Evolutionary conservation across 2,329 filamentous ascomycete species (phyloP).

Genomic region (Exutisphaerella laricina): DNA sequence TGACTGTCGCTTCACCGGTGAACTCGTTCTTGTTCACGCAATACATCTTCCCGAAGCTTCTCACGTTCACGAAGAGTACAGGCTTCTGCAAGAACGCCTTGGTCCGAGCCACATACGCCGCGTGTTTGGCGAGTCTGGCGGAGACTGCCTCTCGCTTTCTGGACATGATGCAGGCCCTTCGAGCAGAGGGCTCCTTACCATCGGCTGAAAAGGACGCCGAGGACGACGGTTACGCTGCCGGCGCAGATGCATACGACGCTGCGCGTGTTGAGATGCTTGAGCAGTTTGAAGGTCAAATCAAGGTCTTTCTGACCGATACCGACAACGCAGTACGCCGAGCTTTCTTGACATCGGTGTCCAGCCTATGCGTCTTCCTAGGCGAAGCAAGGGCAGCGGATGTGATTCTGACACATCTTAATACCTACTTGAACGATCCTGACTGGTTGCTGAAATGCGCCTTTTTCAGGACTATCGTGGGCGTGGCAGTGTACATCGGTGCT

Average conservation of each 20-base stretch:
- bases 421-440: constrained; percentile 91
- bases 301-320: constrained; percentile 78
- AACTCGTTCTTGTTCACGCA: constrained; percentile 64
- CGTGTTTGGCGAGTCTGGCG: constrained; percentile 82
- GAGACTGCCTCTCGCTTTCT: constrained; percentile 79
- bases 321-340: constrained; percentile 83
- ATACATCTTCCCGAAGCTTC: constrained; percentile 57
- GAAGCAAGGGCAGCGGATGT: constrained; percentile 90
- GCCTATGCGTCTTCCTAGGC: constrained; percentile 91
- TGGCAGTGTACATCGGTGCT: constrained; percentile 83
- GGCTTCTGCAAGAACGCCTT: constrained; percentile 51
- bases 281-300: constrained; percentile 82
- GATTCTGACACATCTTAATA: constrained; percentile 92
- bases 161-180: constrained; percentile 82
- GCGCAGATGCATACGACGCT: constrained; percentile 66
- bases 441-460: constrained; percentile 97
- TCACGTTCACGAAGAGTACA: constrained; percentile 51
- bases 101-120: constrained; percentile 85
- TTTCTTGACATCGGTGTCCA: constrained; percentile 85
- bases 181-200: constrained; percentile 74
- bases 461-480: constrained; percentile 90
- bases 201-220: constrained; percentile 68
- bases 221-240: constrained; percentile 59
- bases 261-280: constrained; percentile 77
- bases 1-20: constrained; percentile 75